Percentiles rank a stretch among this genome's conserved stretches.
Evolutionary conservation across 2,329 filamentous ascomycete genomes (phyloP).

Genomic region (Neonectria coccinea): DNA sequence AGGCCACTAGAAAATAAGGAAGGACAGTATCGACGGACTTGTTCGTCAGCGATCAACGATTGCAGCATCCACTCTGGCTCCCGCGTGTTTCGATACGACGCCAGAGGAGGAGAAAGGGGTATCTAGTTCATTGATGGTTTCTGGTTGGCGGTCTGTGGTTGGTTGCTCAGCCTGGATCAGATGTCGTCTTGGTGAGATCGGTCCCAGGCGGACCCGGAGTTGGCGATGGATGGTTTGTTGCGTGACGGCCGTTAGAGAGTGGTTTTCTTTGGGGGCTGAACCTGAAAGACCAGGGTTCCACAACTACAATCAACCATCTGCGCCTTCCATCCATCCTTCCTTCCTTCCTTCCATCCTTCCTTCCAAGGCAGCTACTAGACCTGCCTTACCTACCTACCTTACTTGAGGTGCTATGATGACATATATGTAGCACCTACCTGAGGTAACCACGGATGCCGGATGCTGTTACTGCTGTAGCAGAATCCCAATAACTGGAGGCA

Average conservation of each 20-base stretch:
- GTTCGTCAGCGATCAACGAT: constrained; percentile 41
- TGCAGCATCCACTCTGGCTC: constrained; percentile 27
- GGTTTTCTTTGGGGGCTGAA: neutral
- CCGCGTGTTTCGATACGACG: constrained; percentile 3
- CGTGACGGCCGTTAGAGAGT: constrained; percentile 2
- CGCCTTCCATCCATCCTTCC: neutral
- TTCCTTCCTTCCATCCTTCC: neutral
- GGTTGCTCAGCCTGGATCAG: neutral
- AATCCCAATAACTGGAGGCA: neutral
- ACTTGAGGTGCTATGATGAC: neutral
- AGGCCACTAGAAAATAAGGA: constrained; percentile 19
- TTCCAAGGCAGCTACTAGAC: neutral
- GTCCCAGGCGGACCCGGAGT: constrained; percentile 13
- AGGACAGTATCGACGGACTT: constrained; percentile 27
- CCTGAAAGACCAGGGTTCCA: constrained; percentile 10
- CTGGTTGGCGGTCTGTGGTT: neutral
- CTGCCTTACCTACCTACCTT: too few species aligned
- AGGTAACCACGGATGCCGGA: neutral
- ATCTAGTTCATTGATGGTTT: constrained; percentile 5
- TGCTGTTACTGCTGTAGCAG: neutral
- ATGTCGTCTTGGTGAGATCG: neutral
- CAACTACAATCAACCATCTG: neutral
- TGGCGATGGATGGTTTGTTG: constrained; percentile 15
- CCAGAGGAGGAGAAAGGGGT: constrained; percentile 10
- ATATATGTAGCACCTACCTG: neutral